A percentile compares a stretch with the other conserved stretches of the same genome.
Conservation (phyloP, 768 basidiomycete species). For the Hericium alpestre region DNA sequence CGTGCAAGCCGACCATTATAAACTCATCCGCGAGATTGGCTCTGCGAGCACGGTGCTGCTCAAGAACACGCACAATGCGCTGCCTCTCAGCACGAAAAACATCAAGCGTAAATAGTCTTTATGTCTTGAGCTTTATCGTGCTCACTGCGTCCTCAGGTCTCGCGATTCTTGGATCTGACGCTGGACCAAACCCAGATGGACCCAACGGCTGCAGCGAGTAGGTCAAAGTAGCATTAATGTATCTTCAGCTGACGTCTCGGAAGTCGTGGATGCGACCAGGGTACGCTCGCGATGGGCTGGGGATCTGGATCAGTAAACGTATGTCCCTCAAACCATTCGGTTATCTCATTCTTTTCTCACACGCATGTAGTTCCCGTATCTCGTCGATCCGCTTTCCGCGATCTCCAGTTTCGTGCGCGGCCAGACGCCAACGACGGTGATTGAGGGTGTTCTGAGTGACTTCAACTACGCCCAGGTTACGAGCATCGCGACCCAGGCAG, state of each 20-base stretch:
- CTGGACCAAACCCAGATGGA: constrained; percentile 25
- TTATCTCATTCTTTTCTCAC: constrained; percentile 25
- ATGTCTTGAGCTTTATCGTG: background rate
- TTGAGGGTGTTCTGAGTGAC: constrained; percentile 55
- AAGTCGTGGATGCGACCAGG: constrained; percentile 35
- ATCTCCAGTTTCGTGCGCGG: constrained; percentile 58
- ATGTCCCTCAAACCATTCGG: constrained; percentile 1
- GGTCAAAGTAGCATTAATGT: background rate
- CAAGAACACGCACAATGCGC: constrained; percentile 50
- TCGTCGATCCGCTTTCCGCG: constrained; percentile 57
- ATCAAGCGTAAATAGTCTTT: background rate
- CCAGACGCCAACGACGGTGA: constrained; percentile 52
- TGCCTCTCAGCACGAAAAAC: constrained; percentile 40
- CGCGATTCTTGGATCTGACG: constrained; percentile 28
- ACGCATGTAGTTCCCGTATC: constrained; percentile 49
- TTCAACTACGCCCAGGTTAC: constrained; percentile 44
- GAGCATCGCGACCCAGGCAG: constrained; percentile 33
- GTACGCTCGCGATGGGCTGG: constrained; percentile 87
- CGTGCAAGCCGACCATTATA: constrained; percentile 59
- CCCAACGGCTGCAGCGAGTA: background rate
- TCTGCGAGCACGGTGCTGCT: constrained; percentile 65
- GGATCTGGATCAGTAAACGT: constrained; percentile 46
- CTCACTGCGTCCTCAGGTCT: background rate
- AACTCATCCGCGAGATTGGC: constrained; percentile 62
- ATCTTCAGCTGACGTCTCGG: background rate